phyloP scores from a whole-genome alignment of 2,329 filamentous ascomycete genomes.

The Cryoendolithus antarcticus region DNA sequence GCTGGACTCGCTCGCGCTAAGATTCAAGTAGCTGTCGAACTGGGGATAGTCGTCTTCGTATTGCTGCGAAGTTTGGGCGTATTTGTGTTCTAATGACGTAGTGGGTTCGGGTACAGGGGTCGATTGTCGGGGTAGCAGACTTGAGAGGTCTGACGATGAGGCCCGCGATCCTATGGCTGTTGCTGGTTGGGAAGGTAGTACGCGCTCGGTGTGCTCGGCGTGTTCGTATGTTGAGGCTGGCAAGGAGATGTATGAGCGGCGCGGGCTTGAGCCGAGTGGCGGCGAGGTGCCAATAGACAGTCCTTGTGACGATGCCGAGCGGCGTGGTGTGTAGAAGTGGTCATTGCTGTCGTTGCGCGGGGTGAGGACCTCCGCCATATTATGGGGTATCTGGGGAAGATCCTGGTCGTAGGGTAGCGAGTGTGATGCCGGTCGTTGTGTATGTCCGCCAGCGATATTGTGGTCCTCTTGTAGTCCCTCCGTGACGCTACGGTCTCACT shows the following conservation, averaged over 20 bases:
- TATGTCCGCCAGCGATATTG: too few relatives aligned
- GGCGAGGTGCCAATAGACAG: slow-evolving; percentile 5
- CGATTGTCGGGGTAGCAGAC: slow-evolving; percentile 44
- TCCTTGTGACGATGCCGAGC: slow-evolving; percentile 2
- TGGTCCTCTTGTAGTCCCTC: too few relatives aligned
- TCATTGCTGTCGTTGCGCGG: slow-evolving; percentile 3
- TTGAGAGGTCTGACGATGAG: slow-evolving; percentile 22
- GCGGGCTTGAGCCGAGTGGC: slow-evolving; percentile 2
- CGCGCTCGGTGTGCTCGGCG: slow-evolving; percentile 23
- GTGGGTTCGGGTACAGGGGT: slow-evolving; percentile 47
- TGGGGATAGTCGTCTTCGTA: slow-evolving; percentile 14
- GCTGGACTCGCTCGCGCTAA: slow-evolving; percentile 20
- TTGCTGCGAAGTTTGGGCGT: slow-evolving; percentile 20
- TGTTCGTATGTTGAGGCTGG: slow-evolving; percentile 5
- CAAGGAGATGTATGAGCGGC: background rate
- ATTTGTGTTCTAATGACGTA: slow-evolving; percentile 47
- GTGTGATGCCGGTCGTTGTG: too few relatives aligned
- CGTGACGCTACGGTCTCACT: too few relatives aligned
- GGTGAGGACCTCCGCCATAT: slow-evolving; percentile 5
- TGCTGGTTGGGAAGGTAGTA: slow-evolving; percentile 22
- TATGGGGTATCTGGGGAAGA: background rate
- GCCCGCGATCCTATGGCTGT: slow-evolving; percentile 13
- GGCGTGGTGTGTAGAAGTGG: slow-evolving; percentile 5
- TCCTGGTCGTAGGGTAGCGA: too few relatives aligned
- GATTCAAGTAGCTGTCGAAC: slow-evolving; percentile 38